Base-by-base conservation (phyloP, 2,329 filamentous ascomycete species). In the Ilyonectria robusta region DNA sequence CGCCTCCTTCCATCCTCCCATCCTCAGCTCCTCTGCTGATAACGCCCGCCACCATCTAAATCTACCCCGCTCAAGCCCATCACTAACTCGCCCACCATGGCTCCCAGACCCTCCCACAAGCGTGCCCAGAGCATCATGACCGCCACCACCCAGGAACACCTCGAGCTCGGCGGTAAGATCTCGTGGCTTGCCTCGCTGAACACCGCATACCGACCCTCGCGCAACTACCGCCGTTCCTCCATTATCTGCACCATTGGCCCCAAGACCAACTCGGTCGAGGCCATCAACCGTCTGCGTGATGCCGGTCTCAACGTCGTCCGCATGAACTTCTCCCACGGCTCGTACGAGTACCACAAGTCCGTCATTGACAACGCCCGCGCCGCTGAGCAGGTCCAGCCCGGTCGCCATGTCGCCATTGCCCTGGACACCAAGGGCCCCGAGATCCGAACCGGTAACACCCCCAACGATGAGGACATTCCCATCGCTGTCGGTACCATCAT, bases 191-290 rank as follows among this genome's bases (percentile, higher is more conserved):
- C 88, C 69, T 82, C 84, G 70, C 93, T 99, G 80, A 92, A 98
- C 87, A 98, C 95, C 73, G 93, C 96, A 80, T 94, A 92, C 86
- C 87, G 89, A 77, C 95, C 95, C 64, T 89, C 92, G 78, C 93
- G 92, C 84, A 95, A 97, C 87, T 97, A 96, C 85, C 94, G 96
- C 79, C 92, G 96, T 76, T 97, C 95, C 71, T 97, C 95, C 80
- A 99, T 99, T 86, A 98, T 99, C 84, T 94, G 95, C 87, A 98
- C 96, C 78, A 98, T 99, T 81, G 96, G 96, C 70, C 96, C 96
- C 81, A 99, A 98, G 92, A 99, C 96, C 77, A 99, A 99, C 89
- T 97, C 94, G 42, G 92, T 95, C 65, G 93, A 98, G 87, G 95
- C 94, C 84, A 97, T 99, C 86, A 98, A 98, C 85, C 89, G 91